Evolutionary conservation across 202 grass and related monocot genomes (phyloP), one percentile per base, ranked within the genome.

Genomic region (Musa balbisiana): DNA sequence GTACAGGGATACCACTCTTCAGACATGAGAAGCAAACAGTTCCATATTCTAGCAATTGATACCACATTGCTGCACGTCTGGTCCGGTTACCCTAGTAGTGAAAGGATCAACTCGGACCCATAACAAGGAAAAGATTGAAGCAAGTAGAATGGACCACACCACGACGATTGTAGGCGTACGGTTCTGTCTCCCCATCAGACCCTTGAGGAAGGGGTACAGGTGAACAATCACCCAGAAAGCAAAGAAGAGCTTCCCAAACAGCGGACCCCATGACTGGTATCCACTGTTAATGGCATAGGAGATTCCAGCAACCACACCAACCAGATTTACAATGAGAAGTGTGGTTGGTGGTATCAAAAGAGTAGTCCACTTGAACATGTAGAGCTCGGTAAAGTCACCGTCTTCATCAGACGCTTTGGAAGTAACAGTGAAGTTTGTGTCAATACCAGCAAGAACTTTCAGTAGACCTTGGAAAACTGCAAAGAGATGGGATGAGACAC

Each of bases 401-500:
- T 71, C 10, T 62, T 62, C 69, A 16, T 52, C 69, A 0, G 49
- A 49, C 9, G 49, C 69, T 52, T 71, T 71, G 69, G 69, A 51
- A n/a, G 69, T 71, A 52, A 71, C 69, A 49, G 49, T 71, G 49
- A 71, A 71, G 69, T 71, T 52, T 29, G 69, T 71, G 33, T 71
- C 69, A 11, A 71, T 52, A 51, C 69, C 69, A 3, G 69, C 69
- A 17, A 71, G 69, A 19, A 71, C 49, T 21, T 71, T 71, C 14
- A 71, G 69, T 49, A 71, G 49, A 11, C 69, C 69, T 71, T 71
- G 69, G 20, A 71, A 71, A 2, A 71, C 49, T 2, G 69, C 69
- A 71, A 71, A 71, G 0, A 71, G 69, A 22, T 71, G 69, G 8
- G 69, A 16, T 51, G 69, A 71, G 15, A 51, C 69, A 2, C 69